Conservation (phyloP, 495 filamentous ascomycete genomes). For the Parachaetomium inaequale region DNA sequence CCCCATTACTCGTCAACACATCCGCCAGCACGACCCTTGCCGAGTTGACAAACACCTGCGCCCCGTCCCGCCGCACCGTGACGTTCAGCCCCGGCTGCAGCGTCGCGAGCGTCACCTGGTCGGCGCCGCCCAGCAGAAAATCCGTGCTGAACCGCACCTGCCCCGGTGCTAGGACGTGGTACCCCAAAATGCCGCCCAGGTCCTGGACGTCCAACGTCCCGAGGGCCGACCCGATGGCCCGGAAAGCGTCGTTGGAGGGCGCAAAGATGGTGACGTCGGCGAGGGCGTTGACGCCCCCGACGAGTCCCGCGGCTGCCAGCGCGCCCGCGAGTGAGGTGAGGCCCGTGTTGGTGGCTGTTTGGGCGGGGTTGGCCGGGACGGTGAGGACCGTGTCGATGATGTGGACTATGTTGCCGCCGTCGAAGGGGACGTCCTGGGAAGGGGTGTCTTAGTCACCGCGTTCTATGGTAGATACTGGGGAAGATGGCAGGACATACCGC, state of each 20-base stretch:
- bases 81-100: conserved; percentile 39
- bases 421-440: conserved; percentile 25
- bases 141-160: conserved; percentile 42
- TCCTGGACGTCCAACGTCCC: conserved; percentile 12
- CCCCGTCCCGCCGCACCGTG: conserved; percentile 40
- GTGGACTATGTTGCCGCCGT: conserved; percentile 56
- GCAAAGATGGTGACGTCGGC: conserved; percentile 63
- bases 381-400: conserved; percentile 59
- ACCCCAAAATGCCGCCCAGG: conserved; percentile 25
- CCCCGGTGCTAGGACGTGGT: conserved; percentile 35
- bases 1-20: conserved; percentile 50
- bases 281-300: conserved; percentile 39
- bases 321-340: conserved; percentile 61
- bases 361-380: conserved; percentile 41
- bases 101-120: conserved; percentile 36
- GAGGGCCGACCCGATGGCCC: conserved; percentile 24
- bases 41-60: conserved; percentile 49
- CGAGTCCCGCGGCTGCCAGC: conserved; percentile 45
- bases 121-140: conserved; percentile 28
- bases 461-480: background rate
- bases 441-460: background rate
- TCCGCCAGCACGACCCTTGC: conserved; percentile 47
- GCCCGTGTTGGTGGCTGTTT: conserved; percentile 24
- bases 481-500: conserved; percentile 16
- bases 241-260: conserved; percentile 29